Evolutionary conservation across 2,329 filamentous ascomycete genomes (phyloP).

Genomic region (Dactylellina drechsleri): DNA sequence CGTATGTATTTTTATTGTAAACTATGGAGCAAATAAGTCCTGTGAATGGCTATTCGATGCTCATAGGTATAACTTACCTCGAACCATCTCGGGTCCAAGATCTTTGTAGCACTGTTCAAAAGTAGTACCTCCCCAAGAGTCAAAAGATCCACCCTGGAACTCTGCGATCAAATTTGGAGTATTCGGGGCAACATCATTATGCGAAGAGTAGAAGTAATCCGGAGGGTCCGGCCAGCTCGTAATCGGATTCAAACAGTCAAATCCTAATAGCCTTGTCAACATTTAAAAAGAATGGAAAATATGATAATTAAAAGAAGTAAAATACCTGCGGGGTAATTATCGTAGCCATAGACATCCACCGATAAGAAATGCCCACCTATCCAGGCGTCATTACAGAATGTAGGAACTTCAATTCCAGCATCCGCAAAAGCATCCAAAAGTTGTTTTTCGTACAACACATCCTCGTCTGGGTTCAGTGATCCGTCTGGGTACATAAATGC

Average conservation of each 20-base stretch:
- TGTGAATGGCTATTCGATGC: not conserved
- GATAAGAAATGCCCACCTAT: conserved; percentile 64
- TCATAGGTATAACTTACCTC: conserved; percentile 61
- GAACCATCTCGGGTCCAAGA: conserved; percentile 77
- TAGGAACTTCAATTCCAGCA: conserved; percentile 76
- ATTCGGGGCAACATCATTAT: conserved; percentile 71
- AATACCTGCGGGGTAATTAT: conserved; percentile 68
- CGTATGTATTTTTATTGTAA: conserved; percentile 80
- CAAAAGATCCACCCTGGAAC: conserved; percentile 77
- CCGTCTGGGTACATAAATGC: conserved; percentile 60
- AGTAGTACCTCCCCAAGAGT: conserved; percentile 78
- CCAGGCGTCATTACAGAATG: conserved; percentile 79
- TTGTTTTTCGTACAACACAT: conserved; percentile 62
- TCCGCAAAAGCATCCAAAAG: conserved; percentile 64
- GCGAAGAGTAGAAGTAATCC: conserved; percentile 67
- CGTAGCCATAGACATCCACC: conserved; percentile 74
- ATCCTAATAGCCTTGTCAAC: conserved; percentile 60
- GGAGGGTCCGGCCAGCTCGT: conserved; percentile 65
- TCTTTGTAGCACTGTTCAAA: conserved; percentile 74
- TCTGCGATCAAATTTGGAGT: conserved; percentile 73
- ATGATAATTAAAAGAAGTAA: no score
- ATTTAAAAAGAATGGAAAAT: no score
- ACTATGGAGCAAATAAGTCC: conserved; percentile 60
- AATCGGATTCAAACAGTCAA: conserved; percentile 70
- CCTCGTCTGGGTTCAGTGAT: conserved; percentile 63